These are phyloP conservation scores for Leccinum imitatum DNA, from an alignment of 768 basidiomycete genomes.

Conservation along the genomic window DNA sequence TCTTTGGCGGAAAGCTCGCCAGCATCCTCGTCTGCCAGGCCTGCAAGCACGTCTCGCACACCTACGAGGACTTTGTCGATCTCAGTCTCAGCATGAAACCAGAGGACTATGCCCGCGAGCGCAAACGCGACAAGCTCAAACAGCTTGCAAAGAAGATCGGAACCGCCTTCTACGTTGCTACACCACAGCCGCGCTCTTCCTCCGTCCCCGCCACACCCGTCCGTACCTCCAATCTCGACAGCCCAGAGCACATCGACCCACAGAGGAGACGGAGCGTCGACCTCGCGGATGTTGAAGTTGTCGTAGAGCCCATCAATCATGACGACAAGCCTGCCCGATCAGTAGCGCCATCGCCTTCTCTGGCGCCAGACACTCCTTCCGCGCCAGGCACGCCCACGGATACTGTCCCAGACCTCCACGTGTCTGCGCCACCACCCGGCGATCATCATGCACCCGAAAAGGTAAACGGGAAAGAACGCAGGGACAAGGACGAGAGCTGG, in stretches of 20 bases:
- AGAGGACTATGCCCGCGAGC: slow-evolving; percentile 69
- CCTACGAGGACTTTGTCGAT: slow-evolving; percentile 88
- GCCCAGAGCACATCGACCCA: slow-evolving; percentile 22
- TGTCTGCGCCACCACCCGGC: slow-evolving; percentile 20
- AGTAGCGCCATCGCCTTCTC: slow-evolving; percentile 1
- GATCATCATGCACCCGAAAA: slow-evolving; percentile 37
- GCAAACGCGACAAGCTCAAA: slow-evolving; percentile 77
- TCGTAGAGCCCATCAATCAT: slow-evolving; percentile 8
- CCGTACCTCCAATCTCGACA: slow-evolving; percentile 34
- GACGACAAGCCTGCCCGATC: slow-evolving; percentile 5
- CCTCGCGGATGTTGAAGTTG: slow-evolving; percentile 37
- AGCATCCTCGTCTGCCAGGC: slow-evolving; percentile 92
- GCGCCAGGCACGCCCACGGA: slow-evolving; percentile 18
- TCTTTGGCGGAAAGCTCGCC: slow-evolving; percentile 87
- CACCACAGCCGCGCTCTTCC: slow-evolving; percentile 49
- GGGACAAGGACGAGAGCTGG: slow-evolving; percentile 51
- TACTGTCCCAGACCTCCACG: slow-evolving; percentile 2
- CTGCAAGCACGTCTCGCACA: slow-evolving; percentile 89
- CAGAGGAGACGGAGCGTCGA: slow-evolving; percentile 34
- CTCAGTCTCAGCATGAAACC: slow-evolving; percentile 87
- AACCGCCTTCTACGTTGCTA: slow-evolving; percentile 23
- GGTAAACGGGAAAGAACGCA: slow-evolving; percentile 36
- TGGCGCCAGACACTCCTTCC: slow-evolving; percentile 10
- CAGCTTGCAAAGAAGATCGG: slow-evolving; percentile 65
- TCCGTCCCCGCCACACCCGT: slow-evolving; percentile 52